phyloP scores from a whole-genome alignment of 148 eudicot species.

The Euryodendron excelsum region DNA sequence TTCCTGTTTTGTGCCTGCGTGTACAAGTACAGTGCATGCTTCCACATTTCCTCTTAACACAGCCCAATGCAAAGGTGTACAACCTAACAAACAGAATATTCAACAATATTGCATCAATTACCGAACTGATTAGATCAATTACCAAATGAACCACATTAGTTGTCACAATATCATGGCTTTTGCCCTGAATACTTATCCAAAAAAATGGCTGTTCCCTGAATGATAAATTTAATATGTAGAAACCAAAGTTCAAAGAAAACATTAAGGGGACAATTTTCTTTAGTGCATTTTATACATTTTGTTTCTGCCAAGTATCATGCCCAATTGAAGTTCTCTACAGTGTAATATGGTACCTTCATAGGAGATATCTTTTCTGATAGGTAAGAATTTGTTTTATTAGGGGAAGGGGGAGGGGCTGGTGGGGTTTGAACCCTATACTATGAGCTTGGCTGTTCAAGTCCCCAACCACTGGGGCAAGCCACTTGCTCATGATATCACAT shows the following conservation, averaged over 20 bases:
- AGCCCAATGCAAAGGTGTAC: slow-evolving; percentile 95
- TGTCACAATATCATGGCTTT: neutral
- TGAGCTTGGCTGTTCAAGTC: too few relatives aligned
- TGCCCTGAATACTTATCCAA: neutral
- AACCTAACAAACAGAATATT: slow-evolving; percentile 47
- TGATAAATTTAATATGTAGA: neutral
- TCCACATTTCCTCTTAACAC: slow-evolving; percentile 71
- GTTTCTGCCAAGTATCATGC: neutral
- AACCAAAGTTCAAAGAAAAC: neutral
- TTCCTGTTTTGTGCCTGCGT: slow-evolving; percentile 78
- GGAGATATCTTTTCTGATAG: too few relatives aligned
- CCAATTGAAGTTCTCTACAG: neutral
- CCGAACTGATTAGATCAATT: neutral
- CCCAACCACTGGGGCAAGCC: too few relatives aligned
- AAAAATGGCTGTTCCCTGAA: neutral
- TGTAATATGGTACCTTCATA: neutral
- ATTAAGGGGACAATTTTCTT: neutral
- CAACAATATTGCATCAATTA: neutral
- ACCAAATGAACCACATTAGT: neutral
- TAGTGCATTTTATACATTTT: neutral
- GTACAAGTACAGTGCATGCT: slow-evolving; percentile 79
- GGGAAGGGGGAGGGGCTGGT: too few relatives aligned
- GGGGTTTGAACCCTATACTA: too few relatives aligned
- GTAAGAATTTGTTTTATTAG: too few relatives aligned
- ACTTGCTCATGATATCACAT: too few relatives aligned